Percentiles rank a stretch among this genome's conserved stretches.
Evolutionary conservation across 345 rosid genomes (phyloP).

Genomic region (Gossypium herbaceum): DNA sequence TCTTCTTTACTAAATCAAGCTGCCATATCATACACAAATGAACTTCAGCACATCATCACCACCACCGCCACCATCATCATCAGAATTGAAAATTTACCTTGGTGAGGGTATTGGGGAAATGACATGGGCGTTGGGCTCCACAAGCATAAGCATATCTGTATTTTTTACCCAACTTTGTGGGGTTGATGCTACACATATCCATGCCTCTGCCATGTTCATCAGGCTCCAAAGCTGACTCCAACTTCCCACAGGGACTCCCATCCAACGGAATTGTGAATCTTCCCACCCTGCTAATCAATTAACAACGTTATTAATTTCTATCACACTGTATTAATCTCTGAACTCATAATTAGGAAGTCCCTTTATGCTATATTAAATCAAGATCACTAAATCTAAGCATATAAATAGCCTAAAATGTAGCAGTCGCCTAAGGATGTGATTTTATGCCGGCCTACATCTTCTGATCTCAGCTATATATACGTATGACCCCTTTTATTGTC

Average conservation of each 20-base stretch:
- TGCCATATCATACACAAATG: slow-evolving; percentile 14
- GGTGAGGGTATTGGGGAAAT: slow-evolving; percentile 93
- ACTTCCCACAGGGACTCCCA: slow-evolving; percentile 67
- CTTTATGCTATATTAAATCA: background rate
- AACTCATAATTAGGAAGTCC: too few relatives aligned
- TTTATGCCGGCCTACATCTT: background rate
- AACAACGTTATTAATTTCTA: background rate
- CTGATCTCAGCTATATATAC: background rate
- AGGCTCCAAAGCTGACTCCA: slow-evolving; percentile 83
- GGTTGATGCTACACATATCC: slow-evolving; percentile 98
- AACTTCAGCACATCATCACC: background rate
- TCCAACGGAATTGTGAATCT: slow-evolving; percentile 83
- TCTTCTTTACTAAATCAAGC: slow-evolving; percentile 71
- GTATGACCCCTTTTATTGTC: background rate
- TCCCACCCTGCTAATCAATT: slow-evolving; percentile 57
- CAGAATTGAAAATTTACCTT: slow-evolving; percentile 42
- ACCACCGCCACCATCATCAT: background rate
- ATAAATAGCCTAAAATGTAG: too few relatives aligned
- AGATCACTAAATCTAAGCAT: too few relatives aligned
- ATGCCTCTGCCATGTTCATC: slow-evolving; percentile 90
- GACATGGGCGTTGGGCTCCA: slow-evolving; percentile 90
- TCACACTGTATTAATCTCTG: background rate
- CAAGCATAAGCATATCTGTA: slow-evolving; percentile 91
- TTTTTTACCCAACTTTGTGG: slow-evolving; percentile 56
- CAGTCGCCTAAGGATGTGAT: background rate